phyloP scores from a whole-genome alignment of 345 rosid species.

The Fremontodendron californicum region DNA sequence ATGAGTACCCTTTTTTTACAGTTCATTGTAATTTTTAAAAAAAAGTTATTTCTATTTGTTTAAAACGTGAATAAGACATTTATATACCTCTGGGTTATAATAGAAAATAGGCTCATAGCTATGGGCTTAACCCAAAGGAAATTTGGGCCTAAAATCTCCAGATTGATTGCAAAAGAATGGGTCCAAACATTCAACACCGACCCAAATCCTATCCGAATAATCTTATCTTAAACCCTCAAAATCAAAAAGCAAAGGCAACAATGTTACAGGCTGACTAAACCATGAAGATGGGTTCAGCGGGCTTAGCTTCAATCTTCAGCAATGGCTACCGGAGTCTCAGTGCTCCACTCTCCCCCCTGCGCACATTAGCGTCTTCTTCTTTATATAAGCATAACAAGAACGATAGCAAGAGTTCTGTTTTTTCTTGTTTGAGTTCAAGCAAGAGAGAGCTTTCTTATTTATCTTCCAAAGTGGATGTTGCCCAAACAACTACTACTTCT shows the following conservation, averaged over 20 bases:
- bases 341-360: conserved; percentile 31
- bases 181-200: background rate
- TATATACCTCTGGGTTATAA: too few relatives aligned
- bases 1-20: too few relatives aligned
- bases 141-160: background rate
- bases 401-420: conserved; percentile 3
- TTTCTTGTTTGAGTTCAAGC: conserved; percentile 20
- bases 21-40: too few relatives aligned
- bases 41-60: too few relatives aligned
- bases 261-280: conserved; percentile 10
- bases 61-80: too few relatives aligned
- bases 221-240: conserved; percentile 11
- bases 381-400: conserved; percentile 8
- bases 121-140: background rate
- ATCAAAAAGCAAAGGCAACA: conserved; percentile 25
- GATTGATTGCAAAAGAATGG: background rate
- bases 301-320: conserved; percentile 43
- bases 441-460: conserved; percentile 30
- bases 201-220: background rate
- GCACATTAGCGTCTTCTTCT: conserved; percentile 34
- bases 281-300: conserved; percentile 26
- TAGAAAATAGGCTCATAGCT: background rate
- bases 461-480: conserved; percentile 33
- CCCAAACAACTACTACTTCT: conserved; percentile 10
- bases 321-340: conserved; percentile 40